Base-by-base conservation (phyloP, 2,329 filamentous ascomycete genomes). In the Aspergillus persii region DNA sequence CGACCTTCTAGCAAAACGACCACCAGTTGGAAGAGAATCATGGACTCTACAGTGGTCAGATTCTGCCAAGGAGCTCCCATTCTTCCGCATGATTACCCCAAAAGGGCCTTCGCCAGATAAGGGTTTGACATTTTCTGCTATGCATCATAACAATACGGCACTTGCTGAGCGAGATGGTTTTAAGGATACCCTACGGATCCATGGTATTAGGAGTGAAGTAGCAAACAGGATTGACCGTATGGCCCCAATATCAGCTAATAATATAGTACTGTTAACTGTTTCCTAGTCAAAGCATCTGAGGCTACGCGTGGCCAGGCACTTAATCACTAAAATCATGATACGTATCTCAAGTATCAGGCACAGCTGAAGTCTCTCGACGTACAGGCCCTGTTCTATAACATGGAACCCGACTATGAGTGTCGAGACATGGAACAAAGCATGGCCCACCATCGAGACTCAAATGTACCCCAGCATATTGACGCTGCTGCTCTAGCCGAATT, bases 341-440 rank as follows among this genome's bases (percentile, higher is more conserved):
- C 53, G 4, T 67, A 57, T 41, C 8, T 64, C 3, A 68, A 66
- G 59, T 70, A 70, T 47, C 41, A 68, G 41, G 59, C 57, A 33
- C 11, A 12, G 12, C 49, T 69, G 0, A 70, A 69, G 52, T 33
- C 49, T 3, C 27, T 69, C 12, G 63, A 70, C 56, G 58, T 69
- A 11, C 15, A 64, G 18, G 66, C 67, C 3, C 30, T 65, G 46
- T 60, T 60, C 11, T 64, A 63, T 52, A 53, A 64, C 46, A 23
- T 68, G 5, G 62, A 66, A 18, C 59, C 58, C 46, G 51, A 69
- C 31, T 66, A 64, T 51, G 49, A 66, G 60, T 67, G 30, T 18
- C 56, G 56, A 11, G 53, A 65, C 26, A 66, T 70, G 15, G 63
- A 70, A 57, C 41, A 64, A 53, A 69, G 63, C 15, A 68, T 69